A percentile compares a stretch with the other conserved stretches of the same genome.
Conservation (phyloP, 345 rosid genomes). For the Brassica carinata region DNA sequence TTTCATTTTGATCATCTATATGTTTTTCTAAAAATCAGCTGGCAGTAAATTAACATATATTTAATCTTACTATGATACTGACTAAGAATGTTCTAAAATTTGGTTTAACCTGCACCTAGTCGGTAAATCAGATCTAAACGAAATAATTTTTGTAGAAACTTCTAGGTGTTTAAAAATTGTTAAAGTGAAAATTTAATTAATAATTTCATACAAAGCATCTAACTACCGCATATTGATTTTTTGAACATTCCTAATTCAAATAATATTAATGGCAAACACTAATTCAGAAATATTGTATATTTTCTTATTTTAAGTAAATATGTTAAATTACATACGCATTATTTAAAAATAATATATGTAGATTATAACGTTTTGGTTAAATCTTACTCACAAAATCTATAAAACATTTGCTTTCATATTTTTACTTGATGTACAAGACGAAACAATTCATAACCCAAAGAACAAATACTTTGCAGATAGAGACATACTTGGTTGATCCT, state of each 20-base stretch:
- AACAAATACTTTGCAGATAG: not conserved
- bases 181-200: too few species aligned
- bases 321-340: not conserved
- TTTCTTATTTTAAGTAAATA: not conserved
- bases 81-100: too few species aligned
- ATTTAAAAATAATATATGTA: not conserved
- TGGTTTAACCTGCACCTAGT: too few species aligned
- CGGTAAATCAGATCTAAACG: too few species aligned
- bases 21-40: not conserved
- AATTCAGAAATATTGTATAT: not conserved
- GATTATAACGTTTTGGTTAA: not conserved
- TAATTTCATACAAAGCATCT: too few species aligned
- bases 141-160: too few species aligned
- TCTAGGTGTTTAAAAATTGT: too few species aligned
- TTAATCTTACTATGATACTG: not conserved
- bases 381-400: not conserved
- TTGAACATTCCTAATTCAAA: too few species aligned
- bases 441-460: conserved; percentile 8
- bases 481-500: conserved; percentile 17
- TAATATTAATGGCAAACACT: not conserved
- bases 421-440: not conserved
- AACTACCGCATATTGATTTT: too few species aligned
- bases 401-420: not conserved
- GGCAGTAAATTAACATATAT: not conserved
- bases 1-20: not conserved